Base-by-base conservation (phyloP, 176 grass and related monocot genomes). In the Eremochloa ophiuroides region DNA sequence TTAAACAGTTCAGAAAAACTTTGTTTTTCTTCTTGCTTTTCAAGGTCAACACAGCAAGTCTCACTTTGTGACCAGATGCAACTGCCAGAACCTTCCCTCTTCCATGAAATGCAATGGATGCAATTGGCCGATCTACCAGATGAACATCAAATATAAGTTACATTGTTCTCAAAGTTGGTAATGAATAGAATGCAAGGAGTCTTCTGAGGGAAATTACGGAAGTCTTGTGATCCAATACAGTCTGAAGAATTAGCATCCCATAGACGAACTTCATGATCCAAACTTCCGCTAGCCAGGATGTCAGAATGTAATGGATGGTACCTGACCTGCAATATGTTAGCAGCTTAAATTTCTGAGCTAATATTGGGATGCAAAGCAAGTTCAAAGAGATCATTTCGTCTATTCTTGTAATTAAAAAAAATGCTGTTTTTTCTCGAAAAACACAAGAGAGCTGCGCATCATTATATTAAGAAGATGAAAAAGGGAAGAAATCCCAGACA, bases 1-100 rank as follows among this genome's bases (percentile, higher is more conserved):
- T 59, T 42, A 56, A 85, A 23, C 46, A 78, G 35, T 30, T 75
- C 46, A 74, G 31, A 30, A 33, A 80, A 88, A n/a, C 30, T 2
- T 23, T 79, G 29, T 2, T 18, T 79, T 60, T 55, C 26, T 64
- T 71, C 27, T 75, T 42, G 33, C 29, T 81, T 58, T 76, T 76
- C 48, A 22, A 82, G 28, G 33, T 79, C 6, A 38, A 67, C 23
- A 85, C 26, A 62, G 13, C 18, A 67, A 71, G 44, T 76, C 90
- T 85, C 76, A 96, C 97, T 80, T 99, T 99, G 87, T 99, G 97
- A 86, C 97, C 97, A 80, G 97, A 95, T 56, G 97, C 97, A 88
- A 99, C 93, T 80, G 97, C 97, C 65, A 99, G 80, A 96, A 88
- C 59, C 74, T 99, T 93, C 83, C 97, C 97, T 75, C 85, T 90